phyloP scores from a whole-genome alignment of 23 red algal genomes.

The Cyanidiococcus yangmingshanensis region DNA sequence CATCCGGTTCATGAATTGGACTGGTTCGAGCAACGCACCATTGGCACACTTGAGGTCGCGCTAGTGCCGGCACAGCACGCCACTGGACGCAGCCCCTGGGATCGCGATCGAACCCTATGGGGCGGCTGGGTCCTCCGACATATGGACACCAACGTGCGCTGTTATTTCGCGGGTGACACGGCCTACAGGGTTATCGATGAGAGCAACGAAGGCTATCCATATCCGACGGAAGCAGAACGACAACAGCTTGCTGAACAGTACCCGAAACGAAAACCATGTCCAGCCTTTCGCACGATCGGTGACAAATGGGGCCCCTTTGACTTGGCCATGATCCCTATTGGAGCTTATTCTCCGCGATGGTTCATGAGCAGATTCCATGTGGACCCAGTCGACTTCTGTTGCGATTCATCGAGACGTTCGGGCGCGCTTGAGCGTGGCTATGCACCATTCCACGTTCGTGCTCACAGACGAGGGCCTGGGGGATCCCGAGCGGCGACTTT shows the following conservation, averaged over 20 bases:
- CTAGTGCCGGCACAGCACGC: conserved; percentile 16
- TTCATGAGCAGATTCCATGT: conserved; percentile 34
- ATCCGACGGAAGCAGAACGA: neutral
- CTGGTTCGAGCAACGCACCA: neutral
- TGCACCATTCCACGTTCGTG: conserved; percentile 35
- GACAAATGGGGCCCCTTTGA: conserved; percentile 29
- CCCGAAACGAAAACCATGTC: neutral
- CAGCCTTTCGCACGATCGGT: neutral
- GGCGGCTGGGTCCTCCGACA: neutral
- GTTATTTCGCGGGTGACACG: conserved; percentile 13
- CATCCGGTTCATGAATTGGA: conserved; percentile 4
- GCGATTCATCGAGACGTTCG: conserved; percentile 28
- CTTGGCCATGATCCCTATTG: conserved; percentile 36
- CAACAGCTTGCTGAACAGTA: neutral
- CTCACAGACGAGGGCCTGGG: conserved; percentile 31
- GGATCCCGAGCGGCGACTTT: conserved; percentile 21
- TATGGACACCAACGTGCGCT: neutral
- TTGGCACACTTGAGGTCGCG: neutral
- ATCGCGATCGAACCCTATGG: conserved; percentile 7
- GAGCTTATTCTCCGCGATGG: conserved; percentile 40
- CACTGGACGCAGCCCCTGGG: neutral
- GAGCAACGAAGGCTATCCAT: neutral
- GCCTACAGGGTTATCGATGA: neutral
- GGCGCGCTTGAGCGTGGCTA: conserved; percentile 15
- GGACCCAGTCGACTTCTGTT: conserved; percentile 31